A percentile compares a stretch with the other conserved stretches of the same genome.
Evolutionary conservation across 306 rosid species (phyloP).

Genomic region (Gleditsia sinensis): DNA sequence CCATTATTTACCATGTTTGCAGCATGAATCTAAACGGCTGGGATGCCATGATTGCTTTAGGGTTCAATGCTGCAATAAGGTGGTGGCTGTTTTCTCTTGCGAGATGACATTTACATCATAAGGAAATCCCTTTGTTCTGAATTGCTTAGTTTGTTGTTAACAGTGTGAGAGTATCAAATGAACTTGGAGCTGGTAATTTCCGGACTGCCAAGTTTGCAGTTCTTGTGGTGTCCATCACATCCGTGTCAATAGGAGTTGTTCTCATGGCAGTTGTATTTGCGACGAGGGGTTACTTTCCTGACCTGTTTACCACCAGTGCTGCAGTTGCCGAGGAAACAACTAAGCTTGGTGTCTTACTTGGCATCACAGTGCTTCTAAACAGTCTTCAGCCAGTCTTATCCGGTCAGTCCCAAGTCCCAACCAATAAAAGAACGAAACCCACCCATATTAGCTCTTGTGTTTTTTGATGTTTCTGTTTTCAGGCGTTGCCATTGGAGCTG

Average conservation of each 20-base stretch:
- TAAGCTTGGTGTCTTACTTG: conserved; percentile 62
- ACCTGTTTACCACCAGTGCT: conserved; percentile 61
- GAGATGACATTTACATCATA: background rate
- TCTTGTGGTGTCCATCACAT: conserved; percentile 66
- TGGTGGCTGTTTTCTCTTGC: conserved; percentile 29
- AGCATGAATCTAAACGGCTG: conserved; percentile 81
- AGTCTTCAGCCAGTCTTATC: conserved; percentile 82
- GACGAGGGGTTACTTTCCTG: conserved; percentile 63
- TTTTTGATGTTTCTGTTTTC: conserved; percentile 21
- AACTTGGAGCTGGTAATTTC: conserved; percentile 75
- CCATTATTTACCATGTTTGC: conserved; percentile 15
- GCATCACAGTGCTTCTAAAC: conserved; percentile 61
- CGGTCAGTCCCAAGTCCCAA: conserved; percentile 51
- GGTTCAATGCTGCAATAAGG: conserved; percentile 87
- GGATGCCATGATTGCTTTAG: conserved; percentile 77
- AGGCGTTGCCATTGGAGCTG: conserved; percentile 95
- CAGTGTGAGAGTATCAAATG: conserved; percentile 90
- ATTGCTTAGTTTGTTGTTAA: conserved; percentile 10
- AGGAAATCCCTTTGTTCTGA: background rate
- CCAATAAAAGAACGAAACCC: background rate
- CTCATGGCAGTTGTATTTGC: conserved; percentile 46
- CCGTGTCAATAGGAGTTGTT: conserved; percentile 62
- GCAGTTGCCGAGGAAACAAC: conserved; percentile 76
- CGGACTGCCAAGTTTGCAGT: conserved; percentile 63
- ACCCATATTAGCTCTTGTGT: no score